Evolutionary conservation across 495 filamentous ascomycete species (phyloP).

Genomic region (Annulohypoxylon stygium): DNA sequence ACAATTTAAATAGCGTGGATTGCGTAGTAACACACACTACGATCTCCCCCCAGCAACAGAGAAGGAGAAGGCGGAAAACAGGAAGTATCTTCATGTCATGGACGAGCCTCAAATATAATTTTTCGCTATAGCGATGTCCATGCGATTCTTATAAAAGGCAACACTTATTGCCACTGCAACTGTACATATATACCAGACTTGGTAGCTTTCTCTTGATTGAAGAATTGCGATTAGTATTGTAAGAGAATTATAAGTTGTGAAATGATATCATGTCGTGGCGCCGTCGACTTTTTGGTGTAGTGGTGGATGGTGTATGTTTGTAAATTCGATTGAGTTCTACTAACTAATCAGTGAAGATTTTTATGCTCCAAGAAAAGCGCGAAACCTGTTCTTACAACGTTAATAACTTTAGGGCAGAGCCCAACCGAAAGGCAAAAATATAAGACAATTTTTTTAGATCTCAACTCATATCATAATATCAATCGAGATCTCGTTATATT

Average conservation of each 20-base stretch:
- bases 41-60: conserved; percentile 94
- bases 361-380: conserved; percentile 31
- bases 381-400: not conserved
- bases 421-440: not conserved
- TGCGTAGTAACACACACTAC: conserved; percentile 84
- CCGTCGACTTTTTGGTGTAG: conserved; percentile 17
- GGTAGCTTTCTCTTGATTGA: conserved; percentile 46
- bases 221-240: conserved; percentile 28
- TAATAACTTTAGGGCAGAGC: not conserved
- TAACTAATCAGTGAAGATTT: conserved; percentile 33
- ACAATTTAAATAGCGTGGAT: conserved; percentile 74
- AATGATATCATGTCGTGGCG: not conserved
- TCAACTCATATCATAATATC: conserved; percentile 14
- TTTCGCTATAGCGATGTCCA: conserved; percentile 25
- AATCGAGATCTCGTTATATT: not conserved
- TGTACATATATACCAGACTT: conserved; percentile 62
- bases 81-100: conserved; percentile 94
- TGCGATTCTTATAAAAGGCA: conserved; percentile 24
- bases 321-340: conserved; percentile 18
- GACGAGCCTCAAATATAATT: conserved; percentile 73
- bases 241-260: conserved; percentile 5
- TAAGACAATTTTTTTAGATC: not conserved
- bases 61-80: conserved; percentile 93
- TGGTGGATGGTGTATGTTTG: conserved; percentile 6
- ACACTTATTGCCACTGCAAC: conserved; percentile 55